phyloP scores from a whole-genome alignment of 495 filamentous ascomycete species.

The Hypoxylon subgilvum region DNA sequence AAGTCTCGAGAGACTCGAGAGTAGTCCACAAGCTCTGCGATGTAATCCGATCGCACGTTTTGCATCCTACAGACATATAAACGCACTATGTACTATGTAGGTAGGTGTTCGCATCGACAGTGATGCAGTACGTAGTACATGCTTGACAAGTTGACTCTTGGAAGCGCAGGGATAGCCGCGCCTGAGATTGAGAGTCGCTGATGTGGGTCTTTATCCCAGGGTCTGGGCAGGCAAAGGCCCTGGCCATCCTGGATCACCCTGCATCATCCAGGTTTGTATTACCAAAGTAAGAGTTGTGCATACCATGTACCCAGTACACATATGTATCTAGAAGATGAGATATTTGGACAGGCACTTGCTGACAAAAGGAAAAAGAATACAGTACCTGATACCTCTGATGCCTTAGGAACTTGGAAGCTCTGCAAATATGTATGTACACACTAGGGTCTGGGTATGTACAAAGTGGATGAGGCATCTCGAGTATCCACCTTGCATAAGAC shows the following conservation, averaged over 20 bases:
- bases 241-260: constrained; percentile 18
- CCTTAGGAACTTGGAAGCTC: not conserved
- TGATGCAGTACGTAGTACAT: too few species aligned
- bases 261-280: too few species aligned
- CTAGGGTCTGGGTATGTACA: not conserved
- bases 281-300: too few species aligned
- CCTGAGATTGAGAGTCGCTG: constrained; percentile 9
- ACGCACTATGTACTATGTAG: too few species aligned
- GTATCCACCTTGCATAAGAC: constrained; percentile 35
- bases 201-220: constrained; percentile 9
- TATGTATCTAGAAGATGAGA: too few species aligned
- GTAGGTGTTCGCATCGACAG: constrained; percentile 23
- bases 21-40: constrained; percentile 9
- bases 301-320: too few species aligned
- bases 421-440: not conserved
- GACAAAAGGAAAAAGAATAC: too few species aligned
- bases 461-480: too few species aligned
- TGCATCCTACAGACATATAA: too few species aligned
- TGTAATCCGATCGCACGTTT: constrained; percentile 28
- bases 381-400: not conserved
- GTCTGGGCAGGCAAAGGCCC: constrained; percentile 7
- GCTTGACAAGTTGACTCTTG: constrained; percentile 26
- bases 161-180: constrained; percentile 27
- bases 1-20: constrained; percentile 20
- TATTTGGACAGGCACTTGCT: too few species aligned